These are phyloP conservation scores for Suhomyces tanzawaensis DNA, from an alignment of 805 yeast genomes.

Conservation along the genomic window DNA sequence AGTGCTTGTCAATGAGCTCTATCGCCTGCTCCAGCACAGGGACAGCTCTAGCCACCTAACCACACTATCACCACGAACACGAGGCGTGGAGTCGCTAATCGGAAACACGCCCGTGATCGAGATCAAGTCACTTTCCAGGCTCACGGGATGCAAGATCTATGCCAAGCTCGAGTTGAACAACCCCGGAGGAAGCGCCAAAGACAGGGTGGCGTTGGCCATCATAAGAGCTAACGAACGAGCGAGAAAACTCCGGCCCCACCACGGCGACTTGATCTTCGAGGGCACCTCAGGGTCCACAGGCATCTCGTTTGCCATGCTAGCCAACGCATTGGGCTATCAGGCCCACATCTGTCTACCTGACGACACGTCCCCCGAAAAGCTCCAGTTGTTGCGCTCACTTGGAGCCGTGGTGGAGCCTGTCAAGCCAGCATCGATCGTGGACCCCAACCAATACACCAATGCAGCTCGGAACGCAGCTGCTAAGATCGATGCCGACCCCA, in stretches of 20 bases:
- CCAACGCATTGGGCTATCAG: slow-evolving; percentile 81
- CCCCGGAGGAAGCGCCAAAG: slow-evolving; percentile 96
- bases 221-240: slow-evolving; percentile 61
- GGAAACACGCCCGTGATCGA: slow-evolving; percentile 88
- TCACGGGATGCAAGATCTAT: slow-evolving; percentile 78
- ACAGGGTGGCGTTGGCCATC: slow-evolving; percentile 86
- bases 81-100: slow-evolving; percentile 75
- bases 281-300: slow-evolving; percentile 98
- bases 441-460: slow-evolving; percentile 89
- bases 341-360: slow-evolving; percentile 95
- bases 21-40: slow-evolving; percentile 2
- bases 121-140: slow-evolving; percentile 63
- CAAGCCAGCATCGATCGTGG: slow-evolving; percentile 93
- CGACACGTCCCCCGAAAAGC: slow-evolving; percentile 84
- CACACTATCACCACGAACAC: slow-evolving; percentile 26
- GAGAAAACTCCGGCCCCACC: slow-evolving; percentile 56
- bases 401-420: slow-evolving; percentile 87
- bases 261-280: slow-evolving; percentile 78
- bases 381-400: slow-evolving; percentile 63
- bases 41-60: slow-evolving; percentile 9
- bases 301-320: slow-evolving; percentile 86
- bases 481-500: slow-evolving; percentile 39
- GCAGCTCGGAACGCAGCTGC: slow-evolving; percentile 71
- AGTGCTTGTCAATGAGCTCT: slow-evolving; percentile 7
- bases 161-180: slow-evolving; percentile 84